Base-by-base conservation (phyloP, 441 rosid species). In the Jatropha podagrica region DNA sequence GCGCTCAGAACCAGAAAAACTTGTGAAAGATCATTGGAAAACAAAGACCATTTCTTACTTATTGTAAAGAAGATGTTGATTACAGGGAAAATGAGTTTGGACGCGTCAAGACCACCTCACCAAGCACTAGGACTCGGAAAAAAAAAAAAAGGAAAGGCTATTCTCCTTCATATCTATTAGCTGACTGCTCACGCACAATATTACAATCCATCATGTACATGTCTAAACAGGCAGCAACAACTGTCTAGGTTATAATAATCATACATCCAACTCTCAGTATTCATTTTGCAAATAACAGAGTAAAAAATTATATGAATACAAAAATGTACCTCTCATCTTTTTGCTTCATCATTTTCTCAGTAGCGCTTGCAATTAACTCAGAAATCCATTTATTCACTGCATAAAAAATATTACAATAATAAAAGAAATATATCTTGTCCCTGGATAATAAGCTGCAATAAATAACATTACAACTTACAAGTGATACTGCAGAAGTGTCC, bases 311-410 rank as follows among this genome's bases (percentile, higher is more conserved):
- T 23, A 42, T 14, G 10, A 4, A 59, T 4, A 46, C 4, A 61
- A n/a, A 17, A 44, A 26, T 27, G 23, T 78, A 93, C 98, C 99
- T 95, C 85, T 95, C 98, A 86, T 95, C 99, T 85, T 95, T 95
- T 79, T 90, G 91, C 87, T 91, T 93, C 98, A 95, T 95, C 99
- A 93, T 93, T 82, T 92, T 90, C 85, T 90, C 89, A 1, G 99
- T 95, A 71, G 96, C 99, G 85, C 86, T 83, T 48, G 96, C 98
- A 86, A 95, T 93, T 85, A 92, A 73, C 77, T 86, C 87, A 60
- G 95, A 84, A 76, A 95, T 95, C 98, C 98, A 93, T 85, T 92
- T 95, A 83, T 92, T 95, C 72, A 95, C 97, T 92, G 87, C 84
- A 81, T 3, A 79, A 26, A 68, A 67, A 51, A 66, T 52, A 44